Evolutionary conservation across 1,284 basidiomycete species (phyloP).

Genomic region (Heliocybe sulcata): DNA sequence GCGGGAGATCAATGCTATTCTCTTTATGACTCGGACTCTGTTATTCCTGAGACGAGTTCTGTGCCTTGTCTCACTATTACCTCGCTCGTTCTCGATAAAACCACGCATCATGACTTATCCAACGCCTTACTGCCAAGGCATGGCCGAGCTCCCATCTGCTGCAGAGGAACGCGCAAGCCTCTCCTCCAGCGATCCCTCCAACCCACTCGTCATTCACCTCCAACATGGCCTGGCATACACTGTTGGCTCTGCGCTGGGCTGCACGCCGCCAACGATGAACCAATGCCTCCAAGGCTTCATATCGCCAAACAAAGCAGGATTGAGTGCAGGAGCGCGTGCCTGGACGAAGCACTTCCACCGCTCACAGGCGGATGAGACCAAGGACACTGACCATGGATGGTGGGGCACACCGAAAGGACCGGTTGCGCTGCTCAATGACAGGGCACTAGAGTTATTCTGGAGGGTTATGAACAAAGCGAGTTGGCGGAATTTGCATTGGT

Average conservation of each 20-base stretch:
- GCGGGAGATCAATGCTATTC: too few relatives aligned
- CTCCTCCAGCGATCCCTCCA: conserved; percentile 2
- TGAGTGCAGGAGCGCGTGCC: conserved; percentile 48
- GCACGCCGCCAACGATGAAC: conserved; percentile 32
- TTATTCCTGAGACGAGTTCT: too few relatives aligned
- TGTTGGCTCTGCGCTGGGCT: conserved; percentile 48
- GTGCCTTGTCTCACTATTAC: too few relatives aligned
- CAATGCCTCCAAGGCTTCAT: conserved; percentile 41
- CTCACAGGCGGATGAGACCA: conserved; percentile 18
- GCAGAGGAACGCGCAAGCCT: not conserved
- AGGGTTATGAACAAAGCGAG: conserved; percentile 38
- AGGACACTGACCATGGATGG: conserved; percentile 33
- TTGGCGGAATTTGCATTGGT: conserved; percentile 56
- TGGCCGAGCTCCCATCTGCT: not conserved
- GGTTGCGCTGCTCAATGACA: conserved; percentile 39
- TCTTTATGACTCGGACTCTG: too few relatives aligned
- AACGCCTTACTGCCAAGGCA: not conserved
- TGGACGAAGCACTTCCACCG: conserved; percentile 56
- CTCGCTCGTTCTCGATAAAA: too few relatives aligned
- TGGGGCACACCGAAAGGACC: conserved; percentile 50
- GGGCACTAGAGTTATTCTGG: conserved; percentile 39
- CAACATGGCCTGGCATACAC: conserved; percentile 47
- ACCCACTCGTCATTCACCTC: conserved; percentile 34
- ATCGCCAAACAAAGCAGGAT: conserved; percentile 33
- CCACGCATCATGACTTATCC: not conserved